phyloP scores from a whole-genome alignment of 2,329 filamentous ascomycete genomes.

The Trichoderma pleuroti region DNA sequence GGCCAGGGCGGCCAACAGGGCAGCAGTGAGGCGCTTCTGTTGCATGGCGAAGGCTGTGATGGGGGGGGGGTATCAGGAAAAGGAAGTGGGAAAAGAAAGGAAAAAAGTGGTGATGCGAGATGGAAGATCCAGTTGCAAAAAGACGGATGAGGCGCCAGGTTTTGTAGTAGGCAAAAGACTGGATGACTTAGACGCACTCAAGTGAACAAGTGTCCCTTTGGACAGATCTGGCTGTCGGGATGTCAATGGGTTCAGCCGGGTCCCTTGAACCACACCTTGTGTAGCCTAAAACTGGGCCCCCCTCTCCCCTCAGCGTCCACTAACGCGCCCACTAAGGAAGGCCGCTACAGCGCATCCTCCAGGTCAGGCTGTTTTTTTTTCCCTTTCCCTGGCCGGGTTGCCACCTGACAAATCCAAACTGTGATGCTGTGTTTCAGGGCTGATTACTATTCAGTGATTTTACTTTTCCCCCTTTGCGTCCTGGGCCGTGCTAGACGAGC shows the following conservation, averaged over 20 bases:
- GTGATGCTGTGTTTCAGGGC: too few species aligned
- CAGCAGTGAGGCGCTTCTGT: conserved; percentile 49
- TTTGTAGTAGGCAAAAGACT: conserved; percentile 32
- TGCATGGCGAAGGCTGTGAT: conserved; percentile 40
- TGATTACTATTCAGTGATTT: too few species aligned
- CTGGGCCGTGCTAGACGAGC: too few species aligned
- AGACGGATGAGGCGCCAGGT: conserved; percentile 30
- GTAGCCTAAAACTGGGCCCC: conserved; percentile 14
- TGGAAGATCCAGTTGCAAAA: conserved; percentile 23
- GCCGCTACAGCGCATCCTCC: conserved; percentile 2
- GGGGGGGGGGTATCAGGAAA: conserved; percentile 3
- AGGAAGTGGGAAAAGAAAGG: not conserved
- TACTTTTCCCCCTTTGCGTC: too few species aligned
- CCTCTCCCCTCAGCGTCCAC: conserved; percentile 12
- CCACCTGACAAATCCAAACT: conserved; percentile 16
- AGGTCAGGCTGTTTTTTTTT: not conserved
- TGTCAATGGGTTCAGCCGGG: not conserved
- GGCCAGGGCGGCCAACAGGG: conserved; percentile 53
- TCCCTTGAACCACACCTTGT: conserved; percentile 13
- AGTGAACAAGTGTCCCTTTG: conserved; percentile 46
- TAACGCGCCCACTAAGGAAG: conserved; percentile 1
- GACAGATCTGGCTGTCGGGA: conserved; percentile 20
- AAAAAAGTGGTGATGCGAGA: conserved; percentile 19
- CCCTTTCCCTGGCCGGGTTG: not conserved
- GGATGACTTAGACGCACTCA: conserved; percentile 27